Base-by-base conservation (phyloP, 2,329 filamentous ascomycete species). In the Lasiodiplodia sp. region DNA sequence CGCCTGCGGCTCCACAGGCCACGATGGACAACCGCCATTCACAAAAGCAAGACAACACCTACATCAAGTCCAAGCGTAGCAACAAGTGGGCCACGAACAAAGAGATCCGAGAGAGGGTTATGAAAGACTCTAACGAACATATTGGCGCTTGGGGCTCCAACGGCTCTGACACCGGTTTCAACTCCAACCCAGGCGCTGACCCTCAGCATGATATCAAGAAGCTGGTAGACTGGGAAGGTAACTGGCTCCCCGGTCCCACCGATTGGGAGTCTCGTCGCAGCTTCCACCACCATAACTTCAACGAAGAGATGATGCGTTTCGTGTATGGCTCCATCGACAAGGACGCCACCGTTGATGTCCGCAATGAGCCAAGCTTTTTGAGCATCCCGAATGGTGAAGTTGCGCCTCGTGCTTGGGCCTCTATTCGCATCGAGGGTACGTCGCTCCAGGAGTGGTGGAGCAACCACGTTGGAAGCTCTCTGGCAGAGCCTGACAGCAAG, bases 201-300 rank as follows among this genome's bases (percentile, higher is more conserved):
- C 53, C 58, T n/a, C n/a, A 69, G 12, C 52, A 69, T 56, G 77
- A 80, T 34, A 71, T 78, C 58, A 76, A 75, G 67, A 76, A 79
- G 68, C 72, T 83, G 2, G 69, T 75, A 4, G 83, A 83, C 68
- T 86, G 81, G 81, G 77, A 82, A 63, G 83, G 83, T 14, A 75
- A 81, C 8, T 81, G 80, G 76, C 74, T 81, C 31, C 83, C 84
- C 2, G 77, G 84, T 25, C 83, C 83, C 2, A 75, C 82, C 21
- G 79, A 84, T 28, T 86, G 85, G 85, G 77, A 81, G 31, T 73
- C 70, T 11, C 78, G 82, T n/a, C 74, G 73, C 40, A 66, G 71
- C 11, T 78, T 73, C 53, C 68, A 66, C 1, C 68, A 74, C 69
- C 77, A 72, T n/a, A 75, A 76, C 72, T 78, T 79, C 44, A 75